Base-by-base conservation (phyloP, 1,139 yeast species). In the Barnettozyma hawaiiensis region DNA sequence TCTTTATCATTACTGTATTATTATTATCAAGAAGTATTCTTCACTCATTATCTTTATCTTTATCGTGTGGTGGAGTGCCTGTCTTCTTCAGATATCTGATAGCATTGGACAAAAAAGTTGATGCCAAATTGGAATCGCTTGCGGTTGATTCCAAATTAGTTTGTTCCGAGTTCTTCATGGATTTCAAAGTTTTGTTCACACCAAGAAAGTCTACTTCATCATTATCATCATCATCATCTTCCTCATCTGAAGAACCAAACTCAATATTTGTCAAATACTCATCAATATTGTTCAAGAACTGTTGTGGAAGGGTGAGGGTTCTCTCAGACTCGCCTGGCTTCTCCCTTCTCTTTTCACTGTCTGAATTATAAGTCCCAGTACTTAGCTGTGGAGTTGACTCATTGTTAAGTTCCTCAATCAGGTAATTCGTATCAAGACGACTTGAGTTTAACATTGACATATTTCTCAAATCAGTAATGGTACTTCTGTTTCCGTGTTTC, bases 281-380 rank as follows among this genome's bases (percentile, higher is more conserved):
- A 32, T 55, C 59, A 43, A 55, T 48, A 35, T 56, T 56, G 15
- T 41, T 51, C 43, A 55, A 37, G n/a, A 55, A 37, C 31, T 55
- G 59, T 40, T 53, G 57, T 12, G 60, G 57, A 14, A 56, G 42
- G 5, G 58, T 54, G n/a, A 56, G 38, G 0, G 45, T 44, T 26
- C 52, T 42, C 2, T 40, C 40, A 11, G n/a, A 8, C 15, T 22
- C 36, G 5, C 15, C 36, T 18, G 19, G 33, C 14, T n/a, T 14
- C 6, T 26, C 34, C 6, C 2, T n/a, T 16, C 18, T 21, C 14
- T 19, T 23, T 9, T 23, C 39, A 20, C 18, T 16, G 4, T 37
- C 32, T 3, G 33, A 23, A 21, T 16, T 32, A 15, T 12, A n/a
- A n/a, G n/a, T 16, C 5, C 31, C 31, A 24, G 22, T 34, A 18